A percentile compares a stretch with the other conserved stretches of the same genome.
Conservation (phyloP, 495 filamentous ascomycete genomes). For the Lindgomyces ingoldianus region DNA sequence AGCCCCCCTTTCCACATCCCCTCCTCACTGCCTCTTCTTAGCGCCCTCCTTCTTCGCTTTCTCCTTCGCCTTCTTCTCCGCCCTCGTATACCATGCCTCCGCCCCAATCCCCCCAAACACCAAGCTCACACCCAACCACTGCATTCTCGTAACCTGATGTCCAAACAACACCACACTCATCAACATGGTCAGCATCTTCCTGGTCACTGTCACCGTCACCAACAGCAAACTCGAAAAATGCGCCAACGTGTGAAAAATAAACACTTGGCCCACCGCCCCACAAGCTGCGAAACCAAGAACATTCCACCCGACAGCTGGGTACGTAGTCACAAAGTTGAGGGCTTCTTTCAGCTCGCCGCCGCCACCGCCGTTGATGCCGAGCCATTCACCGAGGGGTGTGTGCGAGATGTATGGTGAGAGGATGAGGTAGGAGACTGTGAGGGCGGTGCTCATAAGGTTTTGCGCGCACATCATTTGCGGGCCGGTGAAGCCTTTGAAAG, state of each 20-base stretch:
- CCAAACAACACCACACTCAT: conserved; percentile 93
- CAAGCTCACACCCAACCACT: conserved; percentile 87
- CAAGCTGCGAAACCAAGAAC: conserved; percentile 90
- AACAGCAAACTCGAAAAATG: conserved; percentile 88
- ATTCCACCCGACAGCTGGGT: conserved; percentile 79
- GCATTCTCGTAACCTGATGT: conserved; percentile 77
- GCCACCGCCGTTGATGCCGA: conserved; percentile 63
- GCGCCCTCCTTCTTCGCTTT: conserved; percentile 45
- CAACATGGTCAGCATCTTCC: conserved; percentile 99
- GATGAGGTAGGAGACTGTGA: conserved; percentile 75
- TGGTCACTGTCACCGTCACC: conserved; percentile 93
- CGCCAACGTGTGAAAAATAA: conserved; percentile 95
- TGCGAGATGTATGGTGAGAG: conserved; percentile 74
- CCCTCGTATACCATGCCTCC: conserved; percentile 77
- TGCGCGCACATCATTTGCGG: conserved; percentile 99
- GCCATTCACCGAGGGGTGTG: conserved; percentile 63
- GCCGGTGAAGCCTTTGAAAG: conserved; percentile 75
- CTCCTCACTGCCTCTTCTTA: too few species aligned
- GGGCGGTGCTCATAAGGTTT: conserved; percentile 74
- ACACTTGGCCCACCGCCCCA: conserved; percentile 91
- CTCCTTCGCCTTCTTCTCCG: conserved; percentile 73
- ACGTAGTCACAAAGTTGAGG: conserved; percentile 71
- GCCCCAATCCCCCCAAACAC: conserved; percentile 96
- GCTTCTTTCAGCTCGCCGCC: conserved; percentile 74
- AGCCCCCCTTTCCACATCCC: too few species aligned